Percentiles rank a stretch among this genome's conserved stretches.
These are phyloP conservation scores for Russula earlei DNA, from an alignment of 768 basidiomycete species.

Conservation along the genomic window DNA sequence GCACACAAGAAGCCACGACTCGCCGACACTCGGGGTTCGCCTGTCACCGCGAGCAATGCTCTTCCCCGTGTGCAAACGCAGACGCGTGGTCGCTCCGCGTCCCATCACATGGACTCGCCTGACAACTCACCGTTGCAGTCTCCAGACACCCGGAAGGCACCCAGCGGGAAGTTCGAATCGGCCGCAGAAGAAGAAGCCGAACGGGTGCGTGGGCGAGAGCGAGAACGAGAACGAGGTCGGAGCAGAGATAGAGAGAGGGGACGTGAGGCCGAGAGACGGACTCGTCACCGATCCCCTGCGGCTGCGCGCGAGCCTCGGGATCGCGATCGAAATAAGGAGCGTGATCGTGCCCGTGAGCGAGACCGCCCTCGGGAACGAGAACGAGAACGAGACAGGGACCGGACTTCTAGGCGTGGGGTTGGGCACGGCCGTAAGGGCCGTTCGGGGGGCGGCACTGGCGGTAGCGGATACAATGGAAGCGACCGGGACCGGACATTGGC, in stretches of 20 bases:
- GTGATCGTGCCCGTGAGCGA: constrained; percentile 22
- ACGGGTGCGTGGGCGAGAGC: constrained; percentile 23
- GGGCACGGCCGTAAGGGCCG: constrained; percentile 24
- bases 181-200: constrained; percentile 47
- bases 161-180: constrained; percentile 32
- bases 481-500: constrained; percentile 71
- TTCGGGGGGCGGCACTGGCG: constrained; percentile 25
- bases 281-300: constrained; percentile 6
- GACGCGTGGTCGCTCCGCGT: constrained; percentile 11
- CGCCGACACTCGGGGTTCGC: constrained; percentile 35
- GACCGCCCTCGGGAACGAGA: constrained; percentile 17
- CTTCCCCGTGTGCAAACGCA: constrained; percentile 18
- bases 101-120: constrained; percentile 18
- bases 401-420: constrained; percentile 16
- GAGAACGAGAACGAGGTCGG: constrained; percentile 29
- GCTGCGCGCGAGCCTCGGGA: constrained; percentile 17
- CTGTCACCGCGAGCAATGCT: constrained; percentile 11
- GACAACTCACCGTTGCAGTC: constrained; percentile 19
- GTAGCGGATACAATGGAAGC: constrained; percentile 28
- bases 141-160: constrained; percentile 17
- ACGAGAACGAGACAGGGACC: constrained; percentile 18
- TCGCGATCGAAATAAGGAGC: constrained; percentile 17
- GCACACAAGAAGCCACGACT: constrained; percentile 73
- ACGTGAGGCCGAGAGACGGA: constrained; percentile 20
- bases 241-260: constrained; percentile 29